Conservation (phyloP, 805 yeast genomes). For the Barnettozyma siamensis region DNA sequence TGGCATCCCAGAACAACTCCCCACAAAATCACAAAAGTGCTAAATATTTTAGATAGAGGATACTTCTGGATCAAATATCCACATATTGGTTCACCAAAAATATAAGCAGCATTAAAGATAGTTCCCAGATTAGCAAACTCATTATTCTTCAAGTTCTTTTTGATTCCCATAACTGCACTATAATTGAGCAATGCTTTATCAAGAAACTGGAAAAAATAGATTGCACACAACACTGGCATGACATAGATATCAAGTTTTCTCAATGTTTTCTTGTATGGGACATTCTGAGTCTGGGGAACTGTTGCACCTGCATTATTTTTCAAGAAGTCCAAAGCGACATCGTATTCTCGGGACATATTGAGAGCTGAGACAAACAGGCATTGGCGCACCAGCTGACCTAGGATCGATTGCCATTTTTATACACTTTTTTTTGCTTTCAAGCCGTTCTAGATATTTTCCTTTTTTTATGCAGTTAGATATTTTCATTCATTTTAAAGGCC, state of each 20-base stretch:
- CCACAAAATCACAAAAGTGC: conserved; percentile 42
- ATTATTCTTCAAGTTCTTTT: conserved; percentile 38
- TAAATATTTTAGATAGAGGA: conserved; percentile 47
- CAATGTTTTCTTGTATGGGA: conserved; percentile 4
- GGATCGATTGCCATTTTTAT: too few species aligned
- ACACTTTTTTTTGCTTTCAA: background rate
- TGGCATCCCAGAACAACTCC: conserved; percentile 43
- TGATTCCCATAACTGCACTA: conserved; percentile 62
- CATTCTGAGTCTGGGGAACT: background rate
- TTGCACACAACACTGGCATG: conserved; percentile 34
- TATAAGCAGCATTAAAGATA: conserved; percentile 46
- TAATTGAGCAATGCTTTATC: conserved; percentile 52
- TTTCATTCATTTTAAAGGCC: background rate
- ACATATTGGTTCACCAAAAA: conserved; percentile 44
- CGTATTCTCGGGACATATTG: conserved; percentile 2
- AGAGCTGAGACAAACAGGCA: background rate
- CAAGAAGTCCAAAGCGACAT: conserved; percentile 9
- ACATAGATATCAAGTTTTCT: conserved; percentile 16
- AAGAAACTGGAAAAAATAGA: conserved; percentile 49
- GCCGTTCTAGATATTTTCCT: background rate
- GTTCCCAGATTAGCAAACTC: conserved; percentile 48
- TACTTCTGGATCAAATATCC: conserved; percentile 41
- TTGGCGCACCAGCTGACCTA: too few species aligned
- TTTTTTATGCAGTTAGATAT: conserved; percentile 2
- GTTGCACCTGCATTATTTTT: background rate